phyloP scores from a whole-genome alignment of 1,284 basidiomycete genomes.

The Malassezia caprae region DNA sequence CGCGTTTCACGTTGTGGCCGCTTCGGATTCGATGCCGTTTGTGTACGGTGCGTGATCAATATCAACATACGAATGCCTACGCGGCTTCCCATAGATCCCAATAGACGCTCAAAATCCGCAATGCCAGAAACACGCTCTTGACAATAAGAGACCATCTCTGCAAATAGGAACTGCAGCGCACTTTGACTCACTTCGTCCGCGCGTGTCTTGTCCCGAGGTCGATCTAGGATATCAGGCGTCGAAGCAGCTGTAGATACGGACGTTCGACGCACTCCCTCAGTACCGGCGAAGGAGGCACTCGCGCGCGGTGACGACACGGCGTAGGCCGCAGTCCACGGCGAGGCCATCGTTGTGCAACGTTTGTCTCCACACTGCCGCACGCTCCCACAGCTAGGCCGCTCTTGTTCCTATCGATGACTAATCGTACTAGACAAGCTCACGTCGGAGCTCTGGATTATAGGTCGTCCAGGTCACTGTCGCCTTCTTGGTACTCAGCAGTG shows the following conservation, averaged over 20 bases:
- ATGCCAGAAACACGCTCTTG: slow-evolving; percentile 89
- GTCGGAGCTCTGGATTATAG: slow-evolving; percentile 14
- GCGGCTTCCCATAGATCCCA: slow-evolving; percentile 31
- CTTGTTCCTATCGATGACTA: not conserved
- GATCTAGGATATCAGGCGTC: slow-evolving; percentile 34
- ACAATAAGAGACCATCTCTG: slow-evolving; percentile 57
- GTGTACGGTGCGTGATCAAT: slow-evolving; percentile 28
- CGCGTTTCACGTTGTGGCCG: slow-evolving; percentile 41
- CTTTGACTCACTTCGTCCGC: slow-evolving; percentile 22
- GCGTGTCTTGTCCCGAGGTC: slow-evolving; percentile 34
- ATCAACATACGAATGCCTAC: slow-evolving; percentile 31
- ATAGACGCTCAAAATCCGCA: slow-evolving; percentile 66
- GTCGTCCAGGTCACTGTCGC: slow-evolving; percentile 39
- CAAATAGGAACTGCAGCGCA: slow-evolving; percentile 33
- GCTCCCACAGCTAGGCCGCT: not conserved
- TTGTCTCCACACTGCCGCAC: not conserved
- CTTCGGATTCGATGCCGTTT: slow-evolving; percentile 27
- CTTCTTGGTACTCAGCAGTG: slow-evolving; percentile 27
- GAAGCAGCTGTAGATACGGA: not conserved
- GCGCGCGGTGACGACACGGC: not conserved
- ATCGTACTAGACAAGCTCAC: not conserved
- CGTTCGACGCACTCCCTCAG: not conserved
- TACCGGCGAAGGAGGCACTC: not conserved
- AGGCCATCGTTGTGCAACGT: not conserved
- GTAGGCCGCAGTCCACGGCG: slow-evolving; percentile 3